Conservation (phyloP, 169 alveolate genomes). For the Plasmodium falciparum region DNA sequence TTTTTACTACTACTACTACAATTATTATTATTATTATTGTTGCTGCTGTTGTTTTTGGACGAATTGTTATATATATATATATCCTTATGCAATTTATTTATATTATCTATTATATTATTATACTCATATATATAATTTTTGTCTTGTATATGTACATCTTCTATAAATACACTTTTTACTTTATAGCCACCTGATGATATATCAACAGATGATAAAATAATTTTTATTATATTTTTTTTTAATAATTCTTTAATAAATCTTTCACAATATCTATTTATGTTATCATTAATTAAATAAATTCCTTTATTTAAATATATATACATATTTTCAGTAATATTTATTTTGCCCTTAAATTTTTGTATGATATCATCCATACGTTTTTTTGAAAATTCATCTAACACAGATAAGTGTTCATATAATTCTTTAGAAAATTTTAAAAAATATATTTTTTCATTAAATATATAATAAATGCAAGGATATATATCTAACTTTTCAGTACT, state of each 20-base stretch:
- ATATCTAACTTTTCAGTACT: neutral
- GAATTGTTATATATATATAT: neutral
- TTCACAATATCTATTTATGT: slow-evolving; percentile 6
- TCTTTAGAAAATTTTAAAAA: slow-evolving; percentile 11
- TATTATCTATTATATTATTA: slow-evolving; percentile 21
- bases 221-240: slow-evolving; percentile 33
- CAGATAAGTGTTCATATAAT: slow-evolving; percentile 16
- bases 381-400: slow-evolving; percentile 19
- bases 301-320: slow-evolving; percentile 48
- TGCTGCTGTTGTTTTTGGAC: neutral
- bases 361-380: slow-evolving; percentile 13
- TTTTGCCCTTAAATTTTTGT: slow-evolving; percentile 21
- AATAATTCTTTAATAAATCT: slow-evolving; percentile 28
- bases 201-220: slow-evolving; percentile 41
- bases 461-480: slow-evolving; percentile 69
- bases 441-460: slow-evolving; percentile 21
- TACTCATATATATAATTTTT: slow-evolving; percentile 17
- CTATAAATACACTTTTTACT: slow-evolving; percentile 43
- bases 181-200: slow-evolving; percentile 26
- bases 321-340: neutral
- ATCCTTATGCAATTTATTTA: slow-evolving; percentile 29
- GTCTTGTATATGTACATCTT: slow-evolving; percentile 33
- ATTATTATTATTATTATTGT: neutral
- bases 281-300: slow-evolving; percentile 6
- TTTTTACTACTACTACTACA: too few species aligned